A percentile compares a stretch with the other conserved stretches of the same genome.
phyloP scores from a whole-genome alignment of 2,329 filamentous ascomycete genomes.

The Dothistroma septosporum region DNA sequence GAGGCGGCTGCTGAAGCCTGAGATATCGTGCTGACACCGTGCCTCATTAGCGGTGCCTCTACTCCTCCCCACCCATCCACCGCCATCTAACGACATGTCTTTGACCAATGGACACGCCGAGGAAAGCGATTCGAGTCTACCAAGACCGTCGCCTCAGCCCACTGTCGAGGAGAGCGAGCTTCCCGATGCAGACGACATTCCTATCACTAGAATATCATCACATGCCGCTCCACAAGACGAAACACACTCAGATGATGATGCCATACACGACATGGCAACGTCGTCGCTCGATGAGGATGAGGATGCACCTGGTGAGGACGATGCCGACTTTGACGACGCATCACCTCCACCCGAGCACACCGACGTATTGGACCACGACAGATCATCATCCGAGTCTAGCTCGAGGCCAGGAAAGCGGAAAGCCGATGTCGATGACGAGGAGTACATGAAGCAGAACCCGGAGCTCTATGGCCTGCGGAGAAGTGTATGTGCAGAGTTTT shows the following conservation, averaged over 20 bases:
- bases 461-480: conserved; percentile 90
- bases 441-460: conserved; percentile 85
- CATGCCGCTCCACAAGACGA: conserved; percentile 39
- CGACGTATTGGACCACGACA: conserved; percentile 52
- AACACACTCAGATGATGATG: conserved; percentile 41
- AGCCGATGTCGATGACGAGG: conserved; percentile 55
- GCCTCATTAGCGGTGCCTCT: conserved; percentile 55
- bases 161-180: conserved; percentile 69
- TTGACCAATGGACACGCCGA: conserved; percentile 64
- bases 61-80: conserved; percentile 59
- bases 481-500: conserved; percentile 61
- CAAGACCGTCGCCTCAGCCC: conserved; percentile 43
- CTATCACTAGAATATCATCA: conserved; percentile 42
- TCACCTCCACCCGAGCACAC: conserved; percentile 43
- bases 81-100: conserved; percentile 45
- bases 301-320: conserved; percentile 50
- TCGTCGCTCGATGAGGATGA: conserved; percentile 48
- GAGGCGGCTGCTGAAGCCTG: conserved; percentile 25
- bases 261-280: conserved; percentile 43
- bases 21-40: conserved; percentile 42
- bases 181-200: conserved; percentile 62
- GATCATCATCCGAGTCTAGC: conserved; percentile 68
- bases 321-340: conserved; percentile 71
- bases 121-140: conserved; percentile 49
- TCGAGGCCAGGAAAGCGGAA: conserved; percentile 67